These are phyloP conservation scores for Trichoderma atroviride DNA, from an alignment of 2,329 filamentous ascomycete species.

Conservation along the genomic window DNA sequence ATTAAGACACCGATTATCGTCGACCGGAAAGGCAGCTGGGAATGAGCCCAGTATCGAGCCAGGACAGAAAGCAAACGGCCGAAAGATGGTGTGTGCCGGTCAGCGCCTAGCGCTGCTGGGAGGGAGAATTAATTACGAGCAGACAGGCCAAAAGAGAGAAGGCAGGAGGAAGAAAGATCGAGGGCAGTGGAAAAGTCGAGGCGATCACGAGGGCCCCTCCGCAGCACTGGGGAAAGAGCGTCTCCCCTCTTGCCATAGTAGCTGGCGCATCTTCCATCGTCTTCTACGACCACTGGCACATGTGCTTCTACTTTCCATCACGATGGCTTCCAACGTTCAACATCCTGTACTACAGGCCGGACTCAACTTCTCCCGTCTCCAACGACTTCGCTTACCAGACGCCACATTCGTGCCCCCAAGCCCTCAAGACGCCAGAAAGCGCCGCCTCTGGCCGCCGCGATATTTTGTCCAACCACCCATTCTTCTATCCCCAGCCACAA, in stretches of 20 bases:
- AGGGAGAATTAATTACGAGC: slow-evolving; percentile 12
- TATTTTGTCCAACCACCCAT: slow-evolving; percentile 4
- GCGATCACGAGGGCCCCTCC: slow-evolving; percentile 24
- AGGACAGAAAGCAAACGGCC: slow-evolving; percentile 7
- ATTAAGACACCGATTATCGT: neutral
- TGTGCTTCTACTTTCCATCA: neutral
- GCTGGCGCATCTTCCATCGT: neutral
- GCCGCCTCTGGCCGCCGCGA: neutral
- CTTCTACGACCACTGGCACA: neutral
- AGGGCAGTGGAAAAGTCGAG: slow-evolving; percentile 14
- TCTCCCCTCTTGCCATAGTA: neutral
- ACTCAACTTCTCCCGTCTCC: neutral
- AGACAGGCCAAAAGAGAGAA: neutral
- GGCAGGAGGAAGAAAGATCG: neutral
- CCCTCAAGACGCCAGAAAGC: neutral
- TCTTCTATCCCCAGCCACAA: slow-evolving; percentile 9
- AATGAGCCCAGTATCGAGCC: slow-evolving; percentile 12
- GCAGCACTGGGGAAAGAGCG: neutral
- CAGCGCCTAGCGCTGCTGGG: slow-evolving; percentile 6
- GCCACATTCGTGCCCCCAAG: neutral
- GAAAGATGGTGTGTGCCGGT: slow-evolving; percentile 15
- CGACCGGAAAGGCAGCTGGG: slow-evolving; percentile 24
- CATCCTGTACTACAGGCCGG: neutral
- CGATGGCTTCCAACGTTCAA: neutral
- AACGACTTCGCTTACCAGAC: neutral